Base-by-base conservation (phyloP, 192 early-diverging fungal species). In the Coemansia sp. region DNA sequence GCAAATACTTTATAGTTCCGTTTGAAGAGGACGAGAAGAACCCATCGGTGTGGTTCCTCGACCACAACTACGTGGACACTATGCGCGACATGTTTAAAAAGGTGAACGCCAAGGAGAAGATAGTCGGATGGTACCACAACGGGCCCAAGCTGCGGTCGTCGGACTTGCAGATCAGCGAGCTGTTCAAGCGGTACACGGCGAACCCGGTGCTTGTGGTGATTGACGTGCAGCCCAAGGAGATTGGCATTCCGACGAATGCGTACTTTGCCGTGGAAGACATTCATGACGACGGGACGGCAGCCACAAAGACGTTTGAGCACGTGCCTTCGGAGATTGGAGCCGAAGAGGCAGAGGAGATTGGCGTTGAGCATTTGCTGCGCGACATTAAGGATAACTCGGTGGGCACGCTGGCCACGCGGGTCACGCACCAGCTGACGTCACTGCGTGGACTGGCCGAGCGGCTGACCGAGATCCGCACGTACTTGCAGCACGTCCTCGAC, bases 81-180 rank as follows among this genome's bases (percentile, higher is more conserved):
- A 99, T 99, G 97, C 94, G 95, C 62, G 96, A 98, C 60, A 99
- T 99, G 97, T 99, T 97, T 79, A 96, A 94, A 77, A 99, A 99
- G 85, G 94, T 99, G 22, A 99, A 97, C 81, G 96, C 93, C 88
- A 87, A 76, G 81, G 97, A 99, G 71, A 90, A 89, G 66, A 85
- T 99, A 78, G 88, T 99, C 68, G 97, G 97, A 42, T 99, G 97
- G 97, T 99, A 99, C 74, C 97, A 99, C 83, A 92, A 88, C 83
- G 97, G 97, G 23, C 97, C 97, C 38, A 98, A 97, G 82, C 87
- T 99, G 57, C 92, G 96, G 25, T 88, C 89, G 5, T 94, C 93
- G 1, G 97, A 99, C 80, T 72, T 99, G 59, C 91, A 97, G 75
- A 99, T 99, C 85, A 97, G 96, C 73, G 94, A 97, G 79, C 84